phyloP scores from a whole-genome alignment of 371 early-diverging fungal genomes.

The Gilbertella persicaria region DNA sequence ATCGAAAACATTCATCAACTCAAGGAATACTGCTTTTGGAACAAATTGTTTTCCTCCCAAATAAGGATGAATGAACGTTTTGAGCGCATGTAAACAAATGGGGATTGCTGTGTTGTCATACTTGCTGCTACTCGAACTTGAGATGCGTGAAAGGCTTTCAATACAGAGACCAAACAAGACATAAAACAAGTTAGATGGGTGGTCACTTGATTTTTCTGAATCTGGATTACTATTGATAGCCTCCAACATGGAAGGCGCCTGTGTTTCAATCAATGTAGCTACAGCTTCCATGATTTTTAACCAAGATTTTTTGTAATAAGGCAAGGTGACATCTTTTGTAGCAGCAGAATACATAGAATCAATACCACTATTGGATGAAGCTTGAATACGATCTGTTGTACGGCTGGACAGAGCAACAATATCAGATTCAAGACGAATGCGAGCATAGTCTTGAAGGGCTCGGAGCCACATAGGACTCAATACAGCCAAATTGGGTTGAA shows the following conservation, averaged over 20 bases:
- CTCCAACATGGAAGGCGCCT: conserved; percentile 44
- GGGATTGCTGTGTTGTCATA: conserved; percentile 35
- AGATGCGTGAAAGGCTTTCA: conserved; percentile 58
- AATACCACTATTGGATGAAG: conserved; percentile 43
- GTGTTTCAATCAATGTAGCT: conserved; percentile 48
- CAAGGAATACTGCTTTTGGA: conserved; percentile 59
- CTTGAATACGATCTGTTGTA: conserved; percentile 43
- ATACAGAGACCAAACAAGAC: conserved; percentile 68
- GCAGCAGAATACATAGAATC: conserved; percentile 55
- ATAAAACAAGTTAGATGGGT: conserved; percentile 52
- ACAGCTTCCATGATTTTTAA: conserved; percentile 59
- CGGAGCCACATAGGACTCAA: conserved; percentile 62
- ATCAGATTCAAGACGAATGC: conserved; percentile 59
- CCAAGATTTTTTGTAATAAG: conserved; percentile 59
- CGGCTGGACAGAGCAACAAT: conserved; percentile 48
- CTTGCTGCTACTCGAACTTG: conserved; percentile 38
- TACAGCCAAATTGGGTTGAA: conserved; percentile 64
- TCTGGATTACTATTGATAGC: conserved; percentile 42
- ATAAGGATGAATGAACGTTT: conserved; percentile 45
- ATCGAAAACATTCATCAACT: conserved; percentile 66
- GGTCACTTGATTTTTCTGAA: conserved; percentile 26
- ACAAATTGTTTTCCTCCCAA: conserved; percentile 45
- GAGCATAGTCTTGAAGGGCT: conserved; percentile 62
- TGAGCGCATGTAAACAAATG: conserved; percentile 43
- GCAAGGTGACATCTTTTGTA: conserved; percentile 60